Evolutionary conservation across 495 filamentous ascomycete species (phyloP).

Genomic region (Lasiosphaeriaceae sp.): DNA sequence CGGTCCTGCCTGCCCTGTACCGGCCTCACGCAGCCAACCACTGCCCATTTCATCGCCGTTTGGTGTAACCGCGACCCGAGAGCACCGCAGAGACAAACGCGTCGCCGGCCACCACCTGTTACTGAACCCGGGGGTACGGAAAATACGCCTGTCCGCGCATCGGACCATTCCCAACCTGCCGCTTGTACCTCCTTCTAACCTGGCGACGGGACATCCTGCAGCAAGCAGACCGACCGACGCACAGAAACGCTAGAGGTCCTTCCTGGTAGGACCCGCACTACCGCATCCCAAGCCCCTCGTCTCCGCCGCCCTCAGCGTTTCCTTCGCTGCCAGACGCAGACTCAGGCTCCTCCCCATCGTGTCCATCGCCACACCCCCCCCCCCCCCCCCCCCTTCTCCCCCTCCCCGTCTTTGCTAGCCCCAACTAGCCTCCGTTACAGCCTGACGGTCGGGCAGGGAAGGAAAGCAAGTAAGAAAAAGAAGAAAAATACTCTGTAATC

Average conservation of each 20-base stretch:
- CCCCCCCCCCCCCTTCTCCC: slow-evolving; percentile 7
- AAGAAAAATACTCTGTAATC: slow-evolving; percentile 16
- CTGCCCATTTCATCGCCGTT: slow-evolving; percentile 18
- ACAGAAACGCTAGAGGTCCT: neutral
- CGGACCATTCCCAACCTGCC: slow-evolving; percentile 5
- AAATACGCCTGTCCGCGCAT: slow-evolving; percentile 7
- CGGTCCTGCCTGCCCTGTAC: slow-evolving; percentile 24
- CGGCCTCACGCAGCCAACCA: slow-evolving; percentile 30
- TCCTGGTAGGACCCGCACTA: slow-evolving; percentile 24
- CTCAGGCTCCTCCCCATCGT: slow-evolving; percentile 18
- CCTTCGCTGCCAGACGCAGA: slow-evolving; percentile 26
- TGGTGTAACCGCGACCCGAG: slow-evolving; percentile 32
- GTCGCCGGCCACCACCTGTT: slow-evolving; percentile 7
- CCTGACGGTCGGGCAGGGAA: slow-evolving; percentile 43
- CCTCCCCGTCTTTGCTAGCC: slow-evolving; percentile 20
- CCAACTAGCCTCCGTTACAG: slow-evolving; percentile 40
- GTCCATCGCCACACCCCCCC: slow-evolving; percentile 17
- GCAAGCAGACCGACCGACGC: slow-evolving; percentile 26
- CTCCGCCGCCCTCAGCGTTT: slow-evolving; percentile 17
- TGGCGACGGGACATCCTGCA: slow-evolving; percentile 20
- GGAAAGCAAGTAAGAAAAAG: slow-evolving; percentile 31
- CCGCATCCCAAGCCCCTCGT: slow-evolving; percentile 21
- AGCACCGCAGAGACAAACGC: slow-evolving; percentile 23
- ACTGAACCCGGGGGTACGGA: slow-evolving; percentile 25
- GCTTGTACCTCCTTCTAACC: neutral